Conservation (phyloP, 208 protist genomes). For the Acanthamoeba castellanii region DNA sequence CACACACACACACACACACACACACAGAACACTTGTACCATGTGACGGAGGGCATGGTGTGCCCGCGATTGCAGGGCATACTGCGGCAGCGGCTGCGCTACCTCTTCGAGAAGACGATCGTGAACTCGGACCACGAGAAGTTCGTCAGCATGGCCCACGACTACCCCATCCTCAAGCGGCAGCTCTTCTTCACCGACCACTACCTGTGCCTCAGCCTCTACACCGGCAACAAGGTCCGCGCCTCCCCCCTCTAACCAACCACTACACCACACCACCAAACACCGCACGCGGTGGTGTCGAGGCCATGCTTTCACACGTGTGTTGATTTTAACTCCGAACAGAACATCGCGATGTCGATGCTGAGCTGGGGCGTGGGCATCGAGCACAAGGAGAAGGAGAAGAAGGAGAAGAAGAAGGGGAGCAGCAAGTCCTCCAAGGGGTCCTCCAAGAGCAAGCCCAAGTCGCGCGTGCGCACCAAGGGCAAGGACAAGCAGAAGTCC, state of each 20-base stretch:
- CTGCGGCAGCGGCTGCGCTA: conserved; percentile 28
- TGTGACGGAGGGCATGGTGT: conserved; percentile 4
- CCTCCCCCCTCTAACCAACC: too few relatives aligned
- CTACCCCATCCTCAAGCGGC: conserved; percentile 61
- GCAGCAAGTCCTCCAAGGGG: conserved; percentile 25
- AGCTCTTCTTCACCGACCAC: conserved; percentile 61
- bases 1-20: neutral
- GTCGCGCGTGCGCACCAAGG: conserved; percentile 18
- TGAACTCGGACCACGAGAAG: conserved; percentile 52
- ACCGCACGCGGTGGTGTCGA: neutral
- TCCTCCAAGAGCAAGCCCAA: conserved; percentile 46
- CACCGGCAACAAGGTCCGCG: conserved; percentile 59
- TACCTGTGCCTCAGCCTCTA: conserved; percentile 68
- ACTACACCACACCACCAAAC: neutral
- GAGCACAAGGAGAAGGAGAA: conserved; percentile 63
- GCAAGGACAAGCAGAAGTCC: conserved; percentile 60
- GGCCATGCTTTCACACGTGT: neutral
- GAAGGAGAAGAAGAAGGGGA: conserved; percentile 45
- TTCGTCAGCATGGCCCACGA: conserved; percentile 39
- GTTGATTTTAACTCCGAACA: neutral
- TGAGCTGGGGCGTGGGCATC: conserved; percentile 50
- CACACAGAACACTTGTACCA: conserved; percentile 49
- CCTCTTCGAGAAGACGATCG: conserved; percentile 62
- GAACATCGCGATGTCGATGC: conserved; percentile 58
- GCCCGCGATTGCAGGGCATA: neutral